Base-by-base conservation (phyloP, 2,329 filamentous ascomycete species). In the Cytospora piceicola region DNA sequence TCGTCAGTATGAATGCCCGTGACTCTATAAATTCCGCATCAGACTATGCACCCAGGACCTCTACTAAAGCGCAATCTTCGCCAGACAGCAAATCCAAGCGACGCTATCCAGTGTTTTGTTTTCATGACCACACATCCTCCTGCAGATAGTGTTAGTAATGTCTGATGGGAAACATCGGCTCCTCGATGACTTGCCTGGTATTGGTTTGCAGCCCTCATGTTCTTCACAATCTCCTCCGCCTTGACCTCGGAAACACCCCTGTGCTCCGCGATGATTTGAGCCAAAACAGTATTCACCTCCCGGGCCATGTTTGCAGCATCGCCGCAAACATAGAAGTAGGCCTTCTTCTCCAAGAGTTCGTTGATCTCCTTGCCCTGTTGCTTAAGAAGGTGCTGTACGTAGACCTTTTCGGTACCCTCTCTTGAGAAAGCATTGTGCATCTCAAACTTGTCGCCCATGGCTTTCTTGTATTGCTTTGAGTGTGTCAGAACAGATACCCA, bases 271-370 rank as follows among this genome's bases (percentile, higher is more conserved):
- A 99, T 89, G 74, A 98, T 96, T 76, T 96, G 89, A 30, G 85
- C 90, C 53, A 99, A 83, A n/a, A 93, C 88, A 29, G 89, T 83
- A 77, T 96, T 97, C 74, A 97, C 93, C 77, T 96, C 94, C 65
- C 94, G 89, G 56, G 94, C 94, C 94, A 97, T 97, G 81, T 97
- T 94, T 64, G 95, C 92, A 0, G 96, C 96, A 76, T 99, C 95
- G 80, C 95, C 95, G 74, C 96, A 99, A 66, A 99, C 94, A 77
- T 99, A 99, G 77, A 99, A 94, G 80, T 95, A 97, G 6, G 93
- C 95, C 77, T 94, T 91, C 78, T 93, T 84, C 71, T 90, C 84
- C 12, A 99, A 84, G 0, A 99, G 87, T 70, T 94, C 89, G 79
- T 96, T 94, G 79, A 99, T 85, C 73, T 97, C 88, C 73, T 91